Base-by-base conservation (phyloP, 331 rosid genomes). In the Cydonia oblonga region DNA sequence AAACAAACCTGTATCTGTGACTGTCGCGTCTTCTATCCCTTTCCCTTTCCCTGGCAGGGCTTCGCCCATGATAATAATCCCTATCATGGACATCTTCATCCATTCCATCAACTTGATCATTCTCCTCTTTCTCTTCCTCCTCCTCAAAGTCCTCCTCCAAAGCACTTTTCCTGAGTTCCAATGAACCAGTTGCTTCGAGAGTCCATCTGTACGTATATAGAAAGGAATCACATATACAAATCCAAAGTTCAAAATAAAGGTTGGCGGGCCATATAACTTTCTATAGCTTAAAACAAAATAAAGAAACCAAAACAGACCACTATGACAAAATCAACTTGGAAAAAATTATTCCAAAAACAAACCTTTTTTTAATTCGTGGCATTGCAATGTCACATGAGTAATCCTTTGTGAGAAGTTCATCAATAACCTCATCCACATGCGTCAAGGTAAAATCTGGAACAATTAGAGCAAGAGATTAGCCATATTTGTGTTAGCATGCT, bases 91-190 rank as follows among this genome's bases (percentile, higher is more conserved):
- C 78, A 54, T 79, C 95, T 76, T 89, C 96, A 71, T 89, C 96
- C 19, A 84, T 15, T 64, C 78, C 88, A 49, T 88, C 88, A 79
- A 89, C 89, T 51, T 89, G 90, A 35, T 87, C 96, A 63, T 80
- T 85, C 66, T 95, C 99, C 77, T 91, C 99, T 76, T 88, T 95
- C 80, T 95, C 99, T 78, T 93, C 98, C 78, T 95, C 97, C 84
- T 95, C 99, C 84, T 95, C 99, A 82, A 91, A 95, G 83, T 95
- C 99, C 49, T 91, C 99, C 72, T 95, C 99, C 79, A 95, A 83
- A 13, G 96, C 99, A 75, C 99, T 95, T 73, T 87, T 87, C 72
- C 99, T 87, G 54, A 83, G 90, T 72, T 92, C 96, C 70, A 91
- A 71, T 6, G 83, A 71, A 69, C 72, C 87, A 68, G 69, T 59